These are phyloP conservation scores for Liriodendron chinense DNA, from an alignment of 164 flowering plant genomes.

Conservation along the genomic window DNA sequence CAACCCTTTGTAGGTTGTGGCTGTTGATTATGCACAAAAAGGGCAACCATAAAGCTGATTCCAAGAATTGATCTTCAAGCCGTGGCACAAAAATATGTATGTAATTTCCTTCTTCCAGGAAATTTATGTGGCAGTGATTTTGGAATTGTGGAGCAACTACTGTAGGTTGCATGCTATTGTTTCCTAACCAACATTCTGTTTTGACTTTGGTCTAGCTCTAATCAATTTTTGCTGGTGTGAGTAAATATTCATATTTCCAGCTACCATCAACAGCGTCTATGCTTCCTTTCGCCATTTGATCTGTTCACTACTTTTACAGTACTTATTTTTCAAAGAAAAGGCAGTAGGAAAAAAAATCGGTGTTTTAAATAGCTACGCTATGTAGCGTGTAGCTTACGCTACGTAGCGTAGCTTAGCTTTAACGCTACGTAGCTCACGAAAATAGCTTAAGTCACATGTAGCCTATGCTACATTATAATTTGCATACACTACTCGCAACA, in stretches of 20 bases:
- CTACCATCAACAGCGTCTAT: too few species aligned
- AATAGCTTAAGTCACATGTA: too few species aligned
- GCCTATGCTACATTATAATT: too few species aligned
- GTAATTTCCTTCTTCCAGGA: background rate
- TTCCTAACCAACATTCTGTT: background rate
- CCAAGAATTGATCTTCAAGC: conserved; percentile 86
- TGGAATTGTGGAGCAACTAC: background rate
- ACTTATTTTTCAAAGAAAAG: too few species aligned
- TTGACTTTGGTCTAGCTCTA: background rate
- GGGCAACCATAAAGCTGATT: conserved; percentile 72
- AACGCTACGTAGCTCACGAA: too few species aligned
- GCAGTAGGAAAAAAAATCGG: too few species aligned
- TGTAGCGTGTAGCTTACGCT: too few species aligned
- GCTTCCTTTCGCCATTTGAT: background rate
- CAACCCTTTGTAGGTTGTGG: conserved; percentile 53
- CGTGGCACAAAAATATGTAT: conserved; percentile 64
- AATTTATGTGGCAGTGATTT: background rate
- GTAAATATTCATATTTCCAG: background rate
- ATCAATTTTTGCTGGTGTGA: background rate
- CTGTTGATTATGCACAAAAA: conserved; percentile 57
- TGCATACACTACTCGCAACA: too few species aligned
- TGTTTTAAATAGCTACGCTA: too few species aligned
- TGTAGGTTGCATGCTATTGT: background rate
- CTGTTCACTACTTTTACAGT: background rate
- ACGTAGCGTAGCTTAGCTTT: too few species aligned